phyloP scores from a whole-genome alignment of 2,329 filamentous ascomycete genomes.

The Coniochaeta sp. region DNA sequence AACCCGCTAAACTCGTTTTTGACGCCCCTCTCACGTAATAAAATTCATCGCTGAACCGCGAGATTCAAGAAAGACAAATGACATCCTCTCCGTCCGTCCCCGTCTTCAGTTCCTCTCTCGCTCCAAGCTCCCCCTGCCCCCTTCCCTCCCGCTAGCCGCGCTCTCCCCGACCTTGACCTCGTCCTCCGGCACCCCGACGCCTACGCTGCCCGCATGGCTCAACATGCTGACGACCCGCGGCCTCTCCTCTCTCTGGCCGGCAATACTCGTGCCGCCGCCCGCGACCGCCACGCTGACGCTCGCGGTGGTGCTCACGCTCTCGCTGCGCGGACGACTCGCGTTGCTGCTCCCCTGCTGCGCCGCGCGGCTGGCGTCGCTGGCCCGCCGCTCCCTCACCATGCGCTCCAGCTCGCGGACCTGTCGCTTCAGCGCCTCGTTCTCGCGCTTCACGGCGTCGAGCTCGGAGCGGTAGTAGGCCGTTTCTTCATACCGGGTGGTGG shows the following conservation, averaged over 20 bases:
- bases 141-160: conserved; percentile 41
- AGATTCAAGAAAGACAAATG: too few relatives aligned
- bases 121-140: conserved; percentile 1
- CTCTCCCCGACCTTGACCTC: conserved; percentile 56
- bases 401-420: conserved; percentile 56
- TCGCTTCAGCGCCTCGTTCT: conserved; percentile 56
- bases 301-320: conserved; percentile 45
- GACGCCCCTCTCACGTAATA: too few relatives aligned
- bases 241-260: conserved; percentile 37
- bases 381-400: conserved; percentile 39
- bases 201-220: conserved; percentile 36
- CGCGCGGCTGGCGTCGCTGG: conserved; percentile 37
- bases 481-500: conserved; percentile 55
- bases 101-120: neutral
- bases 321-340: conserved; percentile 34
- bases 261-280: conserved; percentile 35
- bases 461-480: conserved; percentile 52
- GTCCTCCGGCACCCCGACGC: conserved; percentile 50
- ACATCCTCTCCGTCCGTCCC: neutral
- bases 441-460: conserved; percentile 52
- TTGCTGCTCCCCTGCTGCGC: conserved; percentile 14
- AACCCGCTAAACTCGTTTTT: too few relatives aligned
- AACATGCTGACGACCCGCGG: conserved; percentile 38
- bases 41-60: too few relatives aligned
- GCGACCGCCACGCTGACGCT: conserved; percentile 34